Base-by-base conservation (phyloP, 805 yeast species). In the Wickerhamiella brachini region DNA sequence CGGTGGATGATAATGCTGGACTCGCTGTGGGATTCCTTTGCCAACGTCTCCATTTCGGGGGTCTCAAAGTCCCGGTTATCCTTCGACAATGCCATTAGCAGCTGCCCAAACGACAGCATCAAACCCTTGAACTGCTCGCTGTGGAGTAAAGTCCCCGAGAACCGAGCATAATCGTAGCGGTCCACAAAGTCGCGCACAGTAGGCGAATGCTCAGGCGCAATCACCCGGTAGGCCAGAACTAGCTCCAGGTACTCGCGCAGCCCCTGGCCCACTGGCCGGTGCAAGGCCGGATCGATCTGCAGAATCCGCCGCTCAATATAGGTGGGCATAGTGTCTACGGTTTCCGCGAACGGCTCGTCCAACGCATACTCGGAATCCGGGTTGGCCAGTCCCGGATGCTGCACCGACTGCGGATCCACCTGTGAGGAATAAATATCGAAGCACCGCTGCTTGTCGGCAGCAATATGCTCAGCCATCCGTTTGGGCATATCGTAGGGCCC, bases 91-190 rank as follows among this genome's bases (percentile, higher is more conserved):
- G 46, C 46, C 20, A 44, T 15, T 13, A 44, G 6, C 15, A 63
- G 34, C 23, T 42, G 42, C 17, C 56, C 46, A 23, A 58, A 53
- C n/a, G 54, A 42, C 44, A 71, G 71, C 71, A 87, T 76, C 59
- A 85, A 79, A 43, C 69, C 73, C 26, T 77, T 65, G 59, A 88
- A 78, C 42, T 81, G 82, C 3, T 67, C 69, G 55, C 81, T 79
- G 0, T 74, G 65, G 17, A 86, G 77, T 17, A 78, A 71, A 18
- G 70, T 64, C 2, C 85, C 83, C 5, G 90, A 76, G 64, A 79
- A 88, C 53, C 86, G 70, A 38, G 82, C 71, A 48, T 70, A 68
- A 57, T 88, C 95, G 66, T 86, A 88, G 13, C 77, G 63, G 3
- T 68, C 69, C 3, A 79, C 67, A 54, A 75, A 76, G 37, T 68